Base-by-base conservation (phyloP, 306 rosid genomes). In the Quercus mongolica region DNA sequence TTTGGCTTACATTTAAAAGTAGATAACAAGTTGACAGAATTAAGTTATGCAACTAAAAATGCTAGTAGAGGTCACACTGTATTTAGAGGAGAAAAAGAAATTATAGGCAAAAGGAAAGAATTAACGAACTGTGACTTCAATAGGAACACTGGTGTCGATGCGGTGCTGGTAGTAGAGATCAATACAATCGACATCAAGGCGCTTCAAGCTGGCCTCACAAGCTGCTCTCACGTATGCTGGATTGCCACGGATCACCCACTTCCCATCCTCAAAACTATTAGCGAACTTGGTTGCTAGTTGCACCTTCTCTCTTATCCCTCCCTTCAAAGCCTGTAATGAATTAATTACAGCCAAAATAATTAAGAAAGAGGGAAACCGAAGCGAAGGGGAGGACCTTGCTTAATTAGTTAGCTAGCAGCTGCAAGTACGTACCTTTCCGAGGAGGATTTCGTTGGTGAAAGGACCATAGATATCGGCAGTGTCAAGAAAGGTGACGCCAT, bases 91-190 rank as follows among this genome's bases (percentile, higher is more conserved):
- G 44, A 38, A 6, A 38, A 38, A 38, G 44, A 38, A 38, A 38
- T 38, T 38, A 38, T 38, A 38, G 44, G 44, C 44, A 38, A 38
- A 38, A 6, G 44, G 44, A 0, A 12, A 61, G 7, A 35, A 18
- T 20, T 33, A 18, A n/a, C 65, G 12, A 57, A 86, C 97, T 86
- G 94, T 91, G 90, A 90, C 75, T 91, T 94, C 97, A 62, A 94
- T 82, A 0, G 97, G 94, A 49, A 91, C 54, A 52, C 84, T 86
- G 31, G 85, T 87, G 69, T 94, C 98, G 35, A 90, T n/a, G 15
- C 95, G 89, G 63, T 89, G 94, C 69, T 85, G 91, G 81, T 91
- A 94, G 76, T 94, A 94, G 77, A 94, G 98, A 82, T 94, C 92
- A 19, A 94, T 77, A 49, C 35, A 87, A 72, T 87, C 73, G 10